A percentile compares a stretch with the other conserved stretches of the same genome.
These are phyloP conservation scores for Amphichorda felina DNA, from an alignment of 2,329 filamentous ascomycete species.

Conservation along the genomic window DNA sequence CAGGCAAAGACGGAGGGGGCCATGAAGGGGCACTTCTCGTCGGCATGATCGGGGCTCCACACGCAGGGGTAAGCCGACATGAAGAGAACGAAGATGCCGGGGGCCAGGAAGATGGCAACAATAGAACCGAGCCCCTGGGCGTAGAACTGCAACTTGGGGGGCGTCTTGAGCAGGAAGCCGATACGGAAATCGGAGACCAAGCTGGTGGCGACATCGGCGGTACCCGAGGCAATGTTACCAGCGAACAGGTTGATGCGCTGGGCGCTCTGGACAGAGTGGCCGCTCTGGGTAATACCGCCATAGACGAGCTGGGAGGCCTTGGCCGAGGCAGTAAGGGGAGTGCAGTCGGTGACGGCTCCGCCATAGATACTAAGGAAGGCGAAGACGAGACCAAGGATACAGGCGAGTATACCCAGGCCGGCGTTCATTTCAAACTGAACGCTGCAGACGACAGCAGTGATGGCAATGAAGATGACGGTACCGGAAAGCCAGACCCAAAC, in stretches of 20 bases:
- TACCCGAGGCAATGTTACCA: slow-evolving; percentile 42
- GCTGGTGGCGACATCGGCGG: slow-evolving; percentile 39
- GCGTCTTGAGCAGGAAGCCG: slow-evolving; percentile 54
- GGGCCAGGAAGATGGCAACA: slow-evolving; percentile 54
- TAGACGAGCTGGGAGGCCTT: slow-evolving; percentile 60
- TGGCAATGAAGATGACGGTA: slow-evolving; percentile 32
- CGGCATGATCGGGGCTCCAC: slow-evolving; percentile 29
- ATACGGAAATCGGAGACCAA: slow-evolving; percentile 55
- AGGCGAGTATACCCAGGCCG: slow-evolving; percentile 41
- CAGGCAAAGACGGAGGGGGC: slow-evolving; percentile 55
- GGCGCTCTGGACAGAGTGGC: slow-evolving; percentile 34
- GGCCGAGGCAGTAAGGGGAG: slow-evolving; percentile 52
- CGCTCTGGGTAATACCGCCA: slow-evolving; percentile 48
- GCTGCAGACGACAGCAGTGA: slow-evolving; percentile 37
- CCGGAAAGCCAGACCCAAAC: slow-evolving; percentile 40
- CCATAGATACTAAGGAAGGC: slow-evolving; percentile 38
- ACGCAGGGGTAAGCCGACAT: slow-evolving; percentile 59
- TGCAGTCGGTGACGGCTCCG: slow-evolving; percentile 45
- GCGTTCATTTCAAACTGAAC: slow-evolving; percentile 44
- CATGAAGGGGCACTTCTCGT: slow-evolving; percentile 41
- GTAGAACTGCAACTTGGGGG: slow-evolving; percentile 54
- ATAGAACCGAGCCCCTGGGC: slow-evolving; percentile 52
- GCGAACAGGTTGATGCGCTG: slow-evolving; percentile 56
- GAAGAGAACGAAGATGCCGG: slow-evolving; percentile 57
- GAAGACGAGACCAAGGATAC: slow-evolving; percentile 45